Base-by-base conservation (phyloP, 2,329 filamentous ascomycete genomes). In the Stagonosporopsis chrysanthemi region DNA sequence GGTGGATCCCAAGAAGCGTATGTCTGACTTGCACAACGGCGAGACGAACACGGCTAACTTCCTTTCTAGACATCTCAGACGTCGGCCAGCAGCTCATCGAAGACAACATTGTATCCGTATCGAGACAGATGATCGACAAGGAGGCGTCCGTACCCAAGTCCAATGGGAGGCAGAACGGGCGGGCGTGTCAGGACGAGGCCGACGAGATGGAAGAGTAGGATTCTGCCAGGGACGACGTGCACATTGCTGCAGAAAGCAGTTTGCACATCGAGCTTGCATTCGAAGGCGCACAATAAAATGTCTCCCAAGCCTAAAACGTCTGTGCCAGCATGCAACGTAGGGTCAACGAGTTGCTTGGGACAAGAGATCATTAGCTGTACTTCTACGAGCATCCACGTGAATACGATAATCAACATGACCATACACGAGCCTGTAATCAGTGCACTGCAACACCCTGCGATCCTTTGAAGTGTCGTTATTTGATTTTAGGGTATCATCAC, bases 41-140 rank as follows among this genome's bases (percentile, higher is more conserved):
- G 26, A n/a, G 6, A 33, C 14, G 31, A 7, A 33, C 39, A 11
- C 52, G 3, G 26, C 70, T 75, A 57, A 75, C 57, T 15, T 31
- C 0, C 4, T 22, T 11, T 55, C 43, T 64, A 86, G 84, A 99
- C 77, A 85, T 99, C 74, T 93, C 97, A 79, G 92, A 97, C 69
- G 91, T 99, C 43, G 95, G 95, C 52, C 93, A 97, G 79, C 89
- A 96, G 76, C 85, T 98, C 64, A 98, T 99, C 71, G 96, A 99
- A 81, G 95, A 99, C 85, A 99, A 99, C 80, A 99, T 99, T 64
- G 95, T 99, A 12, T 91, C 92, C 3, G 93, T 99, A n/a, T 96
- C 92, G 64, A 86, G 94, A 76, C 95, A 98, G 79, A 97, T 99
- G 94, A 98, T 99, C 72, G 95, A 98, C 82, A 98, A 98, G 82